phyloP scores from a whole-genome alignment of 345 rosid species.

The Camelina hispida region DNA sequence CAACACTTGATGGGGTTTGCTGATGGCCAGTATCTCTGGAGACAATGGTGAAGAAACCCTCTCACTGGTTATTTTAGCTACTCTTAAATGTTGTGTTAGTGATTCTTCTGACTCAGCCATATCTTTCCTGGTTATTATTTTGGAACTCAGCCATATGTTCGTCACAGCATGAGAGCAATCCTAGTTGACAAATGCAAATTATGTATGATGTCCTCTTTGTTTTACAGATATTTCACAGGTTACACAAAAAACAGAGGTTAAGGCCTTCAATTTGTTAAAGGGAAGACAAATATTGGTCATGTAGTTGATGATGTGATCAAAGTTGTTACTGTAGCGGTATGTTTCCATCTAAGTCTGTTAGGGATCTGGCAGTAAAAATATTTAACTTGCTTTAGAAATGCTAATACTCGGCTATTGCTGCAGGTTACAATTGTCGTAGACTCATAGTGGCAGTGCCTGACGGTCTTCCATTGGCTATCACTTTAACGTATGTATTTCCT shows the following conservation, averaged over 20 bases:
- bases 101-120: slow-evolving; percentile 78
- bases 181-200: not conserved
- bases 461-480: slow-evolving; percentile 97
- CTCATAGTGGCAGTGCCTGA: slow-evolving; percentile 92
- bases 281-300: slow-evolving; percentile 61
- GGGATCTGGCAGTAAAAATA: not conserved
- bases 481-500: slow-evolving; percentile 73
- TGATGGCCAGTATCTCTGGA: slow-evolving; percentile 89
- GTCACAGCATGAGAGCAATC: not conserved
- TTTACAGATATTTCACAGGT: slow-evolving; percentile 78
- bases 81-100: slow-evolving; percentile 54
- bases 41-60: slow-evolving; percentile 99
- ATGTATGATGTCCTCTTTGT: not conserved
- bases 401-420: slow-evolving; percentile 36
- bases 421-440: slow-evolving; percentile 87
- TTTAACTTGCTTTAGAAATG: not conserved
- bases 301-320: slow-evolving; percentile 77
- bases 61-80: slow-evolving; percentile 21
- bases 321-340: slow-evolving; percentile 86
- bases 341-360: slow-evolving; percentile 39
- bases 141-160: not conserved
- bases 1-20: slow-evolving; percentile 96
- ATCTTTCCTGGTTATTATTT: slow-evolving; percentile 11
- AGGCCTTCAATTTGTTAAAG: slow-evolving; percentile 56
- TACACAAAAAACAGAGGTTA: slow-evolving; percentile 58